Conservation (phyloP, 495 filamentous ascomycete species). For the Podospora bellae-mahoneyi region DNA sequence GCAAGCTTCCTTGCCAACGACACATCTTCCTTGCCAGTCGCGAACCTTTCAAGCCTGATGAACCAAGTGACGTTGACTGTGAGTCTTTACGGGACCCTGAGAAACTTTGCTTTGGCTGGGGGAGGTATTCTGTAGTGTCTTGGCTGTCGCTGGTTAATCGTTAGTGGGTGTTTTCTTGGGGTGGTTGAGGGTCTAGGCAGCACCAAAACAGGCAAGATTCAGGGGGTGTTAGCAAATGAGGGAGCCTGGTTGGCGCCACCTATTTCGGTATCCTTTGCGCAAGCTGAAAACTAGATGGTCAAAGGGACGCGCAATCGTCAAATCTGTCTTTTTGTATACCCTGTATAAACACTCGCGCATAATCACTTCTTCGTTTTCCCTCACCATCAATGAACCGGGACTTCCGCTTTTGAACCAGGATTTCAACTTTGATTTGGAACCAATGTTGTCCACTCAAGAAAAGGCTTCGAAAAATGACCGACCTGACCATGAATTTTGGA, state of each 20-base stretch:
- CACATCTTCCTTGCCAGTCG: neutral
- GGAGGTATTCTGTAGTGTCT: neutral
- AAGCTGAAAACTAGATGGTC: neutral
- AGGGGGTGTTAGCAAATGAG: constrained; percentile 6
- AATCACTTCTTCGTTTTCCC: neutral
- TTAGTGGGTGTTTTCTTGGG: neutral
- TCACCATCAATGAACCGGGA: neutral
- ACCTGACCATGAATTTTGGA: constrained; percentile 4
- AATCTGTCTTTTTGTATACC: neutral
- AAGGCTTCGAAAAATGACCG: neutral
- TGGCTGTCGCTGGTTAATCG: neutral
- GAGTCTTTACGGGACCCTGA: neutral
- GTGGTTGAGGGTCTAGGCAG: no score
- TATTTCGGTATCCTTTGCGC: constrained; percentile 5
- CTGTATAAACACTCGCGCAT: neutral
- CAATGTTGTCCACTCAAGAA: neutral
- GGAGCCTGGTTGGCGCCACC: constrained; percentile 4
- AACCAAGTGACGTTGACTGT: constrained; percentile 1
- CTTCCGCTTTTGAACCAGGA: neutral
- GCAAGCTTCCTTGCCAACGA: neutral
- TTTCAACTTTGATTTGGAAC: neutral
- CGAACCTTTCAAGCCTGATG: neutral
- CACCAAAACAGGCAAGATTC: neutral
- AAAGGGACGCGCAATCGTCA: constrained; percentile 4
- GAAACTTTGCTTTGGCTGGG: neutral